Percentiles rank a stretch among this genome's conserved stretches.
Evolutionary conservation across 768 basidiomycete genomes (phyloP).

Genomic region (Leccinum fibrillosum): DNA sequence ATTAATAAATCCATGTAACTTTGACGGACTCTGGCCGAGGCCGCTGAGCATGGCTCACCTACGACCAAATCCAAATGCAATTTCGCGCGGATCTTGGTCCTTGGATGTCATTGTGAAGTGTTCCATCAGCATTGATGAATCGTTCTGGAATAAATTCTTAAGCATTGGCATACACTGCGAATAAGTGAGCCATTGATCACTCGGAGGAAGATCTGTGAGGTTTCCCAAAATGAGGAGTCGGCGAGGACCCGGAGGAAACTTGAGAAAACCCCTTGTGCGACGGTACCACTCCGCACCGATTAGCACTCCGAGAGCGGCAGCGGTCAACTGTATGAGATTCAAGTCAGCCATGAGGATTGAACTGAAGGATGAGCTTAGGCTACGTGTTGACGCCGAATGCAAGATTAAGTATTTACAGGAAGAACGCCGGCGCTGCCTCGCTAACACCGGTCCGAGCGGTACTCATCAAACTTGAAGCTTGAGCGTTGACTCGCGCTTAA

Average conservation of each 20-base stretch:
- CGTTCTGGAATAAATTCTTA: constrained; percentile 1
- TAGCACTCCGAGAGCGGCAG: not conserved
- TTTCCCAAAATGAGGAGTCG: constrained; percentile 2
- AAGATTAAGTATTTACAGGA: not conserved
- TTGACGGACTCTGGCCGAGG: not conserved
- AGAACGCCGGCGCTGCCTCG: not conserved
- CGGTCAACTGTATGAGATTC: not conserved
- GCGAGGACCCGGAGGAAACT: constrained; percentile 3
- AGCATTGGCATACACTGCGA: constrained; percentile 1
- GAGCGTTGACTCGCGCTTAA: no score
- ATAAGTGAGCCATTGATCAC: constrained; percentile 3
- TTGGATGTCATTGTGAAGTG: not conserved
- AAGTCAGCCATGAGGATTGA: not conserved
- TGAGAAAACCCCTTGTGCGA: not conserved
- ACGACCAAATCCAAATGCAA: constrained; percentile 7
- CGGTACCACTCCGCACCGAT: constrained; percentile 1
- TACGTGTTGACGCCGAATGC: not conserved
- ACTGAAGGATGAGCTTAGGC: not conserved
- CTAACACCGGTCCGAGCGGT: no score
- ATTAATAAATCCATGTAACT: not conserved
- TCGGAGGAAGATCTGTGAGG: not conserved
- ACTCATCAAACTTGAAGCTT: no score
- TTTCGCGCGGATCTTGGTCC: constrained; percentile 5
- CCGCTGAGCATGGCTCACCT: not conserved
- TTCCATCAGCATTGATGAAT: not conserved